Evolutionary conservation across 352 stramenopile genomes (phyloP), one percentile per base, ranked within the genome.

Genomic region (Phytophthora palmivora): DNA sequence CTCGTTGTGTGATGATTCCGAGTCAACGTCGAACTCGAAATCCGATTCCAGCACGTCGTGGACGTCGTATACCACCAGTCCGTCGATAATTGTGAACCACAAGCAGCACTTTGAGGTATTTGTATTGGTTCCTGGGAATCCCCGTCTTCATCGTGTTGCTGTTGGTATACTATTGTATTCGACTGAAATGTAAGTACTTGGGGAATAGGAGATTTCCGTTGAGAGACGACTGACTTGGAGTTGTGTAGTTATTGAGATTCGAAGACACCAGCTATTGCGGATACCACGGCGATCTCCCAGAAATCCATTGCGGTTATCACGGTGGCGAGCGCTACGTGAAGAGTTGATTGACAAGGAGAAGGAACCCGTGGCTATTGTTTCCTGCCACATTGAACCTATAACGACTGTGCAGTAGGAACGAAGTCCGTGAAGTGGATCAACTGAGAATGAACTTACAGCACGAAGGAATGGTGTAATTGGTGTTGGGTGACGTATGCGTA

Each of bases 311-410:
- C 45, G 70, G 37, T 50, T 81, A 10, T 70, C 70, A 12, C 65
- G 61, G 28, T 81, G 72, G 72, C 41, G 65, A 12, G 60, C 57
- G 6, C 21, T 78, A 19, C 46, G 74, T 15, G 57, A 76, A 34
- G 32, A 78, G 15, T 34, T 81, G 36, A 76, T 81, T 46, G 65
- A 74, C 44, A 67, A 66, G 21, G 56, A 76, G 63, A 70, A 72
- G 38, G 48, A 54, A 22, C 57, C 56, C 8, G 36, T 43, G n/a
- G 49, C 26, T 21, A 58, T 49, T 16, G 30, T 46, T 26, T 30
- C 43, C 16, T 58, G 24, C 10, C 55, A 58, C 14, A 71, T 71
- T n/a, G 30, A 56, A 26, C 63, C 56, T 12, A 51, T 71, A 22
- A 19, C 42, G 15, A 36, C 8, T 43, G 39, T 57, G 26, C 62